These are phyloP conservation scores for Camellia sinensis DNA, from an alignment of 148 eudicot genomes.

Conservation along the genomic window DNA sequence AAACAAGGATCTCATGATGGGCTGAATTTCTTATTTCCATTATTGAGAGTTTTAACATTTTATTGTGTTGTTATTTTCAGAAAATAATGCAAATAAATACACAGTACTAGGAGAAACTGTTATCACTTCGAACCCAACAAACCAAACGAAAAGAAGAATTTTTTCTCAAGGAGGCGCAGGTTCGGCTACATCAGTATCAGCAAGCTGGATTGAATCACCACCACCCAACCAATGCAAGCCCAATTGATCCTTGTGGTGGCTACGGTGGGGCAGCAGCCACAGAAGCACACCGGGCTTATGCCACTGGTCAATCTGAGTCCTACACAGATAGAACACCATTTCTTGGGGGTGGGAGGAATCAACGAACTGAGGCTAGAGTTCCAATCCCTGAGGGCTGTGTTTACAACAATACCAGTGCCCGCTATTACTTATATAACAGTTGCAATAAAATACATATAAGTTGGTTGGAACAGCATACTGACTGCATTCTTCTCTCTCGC, in stretches of 20 bases:
- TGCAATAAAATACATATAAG: background rate
- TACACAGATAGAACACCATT: constrained; percentile 20
- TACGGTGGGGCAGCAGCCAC: constrained; percentile 16
- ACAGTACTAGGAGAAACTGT: constrained; percentile 35
- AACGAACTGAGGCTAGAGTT: constrained; percentile 21
- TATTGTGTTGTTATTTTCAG: constrained; percentile 28
- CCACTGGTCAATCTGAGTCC: constrained; percentile 2
- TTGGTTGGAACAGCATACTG: background rate
- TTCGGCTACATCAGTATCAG: constrained; percentile 20
- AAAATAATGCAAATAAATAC: constrained; percentile 50
- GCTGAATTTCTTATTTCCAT: background rate
- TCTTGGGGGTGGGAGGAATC: constrained; percentile 22
- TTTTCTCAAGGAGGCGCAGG: constrained; percentile 24
- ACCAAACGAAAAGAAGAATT: constrained; percentile 28
- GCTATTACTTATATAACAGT: constrained; percentile 11
- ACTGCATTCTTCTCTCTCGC: background rate
- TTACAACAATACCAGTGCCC: constrained; percentile 26
- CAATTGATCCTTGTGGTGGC: constrained; percentile 10
- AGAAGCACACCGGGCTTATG: constrained; percentile 18
- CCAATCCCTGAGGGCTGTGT: constrained; percentile 28
- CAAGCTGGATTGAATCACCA: constrained; percentile 9
- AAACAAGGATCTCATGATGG: background rate
- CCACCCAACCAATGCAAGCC: background rate
- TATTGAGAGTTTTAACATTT: background rate
- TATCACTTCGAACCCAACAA: constrained; percentile 24